Evolutionary conservation across 2,329 filamentous ascomycete species (phyloP), one percentile per base, ranked within the genome.

Genomic region (Pleoardoris graminearum): DNA sequence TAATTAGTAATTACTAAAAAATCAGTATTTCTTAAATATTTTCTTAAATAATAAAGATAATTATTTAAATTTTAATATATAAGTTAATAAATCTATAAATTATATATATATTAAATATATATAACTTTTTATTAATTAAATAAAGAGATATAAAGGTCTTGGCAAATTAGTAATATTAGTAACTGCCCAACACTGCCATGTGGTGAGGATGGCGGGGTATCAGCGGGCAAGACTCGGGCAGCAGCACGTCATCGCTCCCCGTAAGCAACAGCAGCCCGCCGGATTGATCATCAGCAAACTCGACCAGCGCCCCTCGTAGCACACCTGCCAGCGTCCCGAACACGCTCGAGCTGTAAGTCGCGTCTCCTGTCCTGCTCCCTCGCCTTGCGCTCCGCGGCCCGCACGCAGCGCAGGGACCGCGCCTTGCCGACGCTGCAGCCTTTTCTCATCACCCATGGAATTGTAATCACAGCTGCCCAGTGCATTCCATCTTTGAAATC

Each of bases 401-500:
- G 17, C 17, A 25, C 19, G 46, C 30, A 10, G 62, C 58, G 61
- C 62, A 63, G 58, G 62, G 62, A 62, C 48, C 50, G 59, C 55
- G 59, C 50, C 54, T 61, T 67, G 66, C 68, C 68, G 68, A 70
- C 54, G 55, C 46, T 45, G 36, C 46, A 45, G 41, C 33, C 33
- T 36, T 37, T 44, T 23, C 42, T 33, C 39, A 30, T 22, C 43
- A 59, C 60, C 55, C 58, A 48, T 55, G 41, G 58, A 54, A 62
- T 62, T 60, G 66, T 66, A 63, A 70, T 70, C 69, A 57, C 47
- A 38, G 30, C 29, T 25, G 60, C 58, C 69, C 64, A 70, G 69
- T 61, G 44, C 63, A 61, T 69, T 73, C 70, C 55, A 58, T 63
- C 67, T 72, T 71, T 69, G 65, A 67, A 72, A 71, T 72, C 70